These are phyloP conservation scores for Scenedesmus sp. DNA, from an alignment of 163 green algal species.

Conservation along the genomic window DNA sequence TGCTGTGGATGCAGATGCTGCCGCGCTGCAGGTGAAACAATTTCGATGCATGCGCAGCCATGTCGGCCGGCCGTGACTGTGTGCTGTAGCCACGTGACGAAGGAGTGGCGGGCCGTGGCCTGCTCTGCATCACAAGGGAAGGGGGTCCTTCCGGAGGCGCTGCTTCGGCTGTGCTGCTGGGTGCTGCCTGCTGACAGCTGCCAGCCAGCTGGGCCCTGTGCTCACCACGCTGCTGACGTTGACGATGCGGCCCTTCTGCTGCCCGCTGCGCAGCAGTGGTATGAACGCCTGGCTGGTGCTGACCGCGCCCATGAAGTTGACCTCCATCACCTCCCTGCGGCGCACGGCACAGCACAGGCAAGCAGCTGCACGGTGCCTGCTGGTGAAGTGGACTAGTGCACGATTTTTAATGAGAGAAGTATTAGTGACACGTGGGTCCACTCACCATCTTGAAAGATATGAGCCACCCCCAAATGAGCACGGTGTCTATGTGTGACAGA, in stretches of 20 bases:
- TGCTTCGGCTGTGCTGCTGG: no score
- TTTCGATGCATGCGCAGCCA: background rate
- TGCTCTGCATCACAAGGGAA: no score
- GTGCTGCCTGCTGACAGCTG: background rate
- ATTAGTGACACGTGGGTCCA: no score
- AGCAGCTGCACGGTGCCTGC: background rate
- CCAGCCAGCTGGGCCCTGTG: background rate
- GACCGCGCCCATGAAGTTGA: slow-evolving; percentile 31
- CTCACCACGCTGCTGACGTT: slow-evolving; percentile 45
- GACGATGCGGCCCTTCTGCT: slow-evolving; percentile 37
- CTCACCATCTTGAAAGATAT: no score
- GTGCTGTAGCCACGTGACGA: background rate
- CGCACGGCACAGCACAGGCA: background rate
- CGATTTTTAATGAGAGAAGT: no score
- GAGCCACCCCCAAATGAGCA: no score
- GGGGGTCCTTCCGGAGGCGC: no score
- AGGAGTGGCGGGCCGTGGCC: background rate
- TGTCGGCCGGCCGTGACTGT: background rate
- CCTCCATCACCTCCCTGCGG: slow-evolving; percentile 28
- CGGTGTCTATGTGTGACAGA: no score
- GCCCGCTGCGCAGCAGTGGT: slow-evolving; percentile 20
- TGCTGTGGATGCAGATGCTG: background rate
- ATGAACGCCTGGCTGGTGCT: slow-evolving; percentile 24
- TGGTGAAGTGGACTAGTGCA: no score
- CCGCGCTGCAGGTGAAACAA: background rate